Base-by-base conservation (phyloP, 129 eudicot genomes). In the Silybum marianum region DNA sequence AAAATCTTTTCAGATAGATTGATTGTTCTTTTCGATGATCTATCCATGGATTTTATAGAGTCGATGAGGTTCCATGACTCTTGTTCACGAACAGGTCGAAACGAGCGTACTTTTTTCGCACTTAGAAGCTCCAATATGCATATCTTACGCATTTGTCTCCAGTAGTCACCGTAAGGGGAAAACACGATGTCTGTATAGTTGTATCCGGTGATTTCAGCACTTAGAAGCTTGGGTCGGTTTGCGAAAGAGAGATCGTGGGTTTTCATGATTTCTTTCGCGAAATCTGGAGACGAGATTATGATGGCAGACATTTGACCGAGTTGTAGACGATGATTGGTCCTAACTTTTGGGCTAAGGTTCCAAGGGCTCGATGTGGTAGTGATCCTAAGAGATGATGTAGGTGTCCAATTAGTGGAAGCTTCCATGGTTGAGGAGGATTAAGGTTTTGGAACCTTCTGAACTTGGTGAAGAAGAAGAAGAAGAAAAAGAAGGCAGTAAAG, bases 321-420 rank as follows among this genome's bases (percentile, higher is more conserved):
- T 44, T 71, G 83, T 7, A 84, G 83, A 58, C 46, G 80, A 84
- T 84, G 19, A 84, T 19, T 8, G 87, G 84, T 54, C 87, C 87
- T 22, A 78, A 63, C 40, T 28, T 67, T 0, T 14, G 22, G 19
- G 87, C 75, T 68, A 84, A 34, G 22, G 72, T 46, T 62, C 44
- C 36, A 4, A 84, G 80, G 44, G 69, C 48, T 1, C 30, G 80
- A 68, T 84, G 83, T 2, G 80, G 87, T 10, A 78, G 48, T 7
- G 72, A 14, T 18, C 73, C 79, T 19, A 39, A 71, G 24, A 71
- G 21, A 22, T 80, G 77, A 54, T 65, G 72, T 24, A 80, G 22
- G 34, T 72, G 73, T 34, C 84, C 84, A 32, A 32, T 32, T 32
- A 32, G 36, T 32, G 36, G 36, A 32, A 32, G 36, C 36, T 32